Evolutionary conservation across 768 basidiomycete species (phyloP), one percentile per base, ranked within the genome.

Genomic region (Lepiota subincarnata): DNA sequence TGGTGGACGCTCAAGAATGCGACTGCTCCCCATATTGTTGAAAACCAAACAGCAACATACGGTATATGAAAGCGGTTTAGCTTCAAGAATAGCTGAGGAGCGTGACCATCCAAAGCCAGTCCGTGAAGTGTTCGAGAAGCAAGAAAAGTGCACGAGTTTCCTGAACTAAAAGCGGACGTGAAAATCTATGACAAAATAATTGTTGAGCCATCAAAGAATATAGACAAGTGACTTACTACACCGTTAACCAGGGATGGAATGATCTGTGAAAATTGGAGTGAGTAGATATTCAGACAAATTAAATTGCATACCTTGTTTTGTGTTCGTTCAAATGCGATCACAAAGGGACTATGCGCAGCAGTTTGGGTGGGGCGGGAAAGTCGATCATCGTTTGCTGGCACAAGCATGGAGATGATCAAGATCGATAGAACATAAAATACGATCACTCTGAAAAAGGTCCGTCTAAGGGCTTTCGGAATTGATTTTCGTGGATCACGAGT

Each of bases 321-420:
- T 5, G 81, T 80, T 18, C 74, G 69, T 37, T 68, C 72, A 60
- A 88, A 81, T 20, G 86, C 87, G 53, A 89, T 79, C 36, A 90
- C 87, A 66, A 88, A 90, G 0, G 88, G 88, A 26, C 84, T 87
- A 37, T 80, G 69, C 1, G 78, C 82, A 13, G 74, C 82, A 16
- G 74, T 65, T 5, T 62, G 61, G 44, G 65, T 61, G 18, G 59
- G 46, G 31, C 55, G 51, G 20, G 60, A 59, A 28, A 70, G 64
- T 38, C 58, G 57, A 0, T 69, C 64, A 61, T 88, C 82, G 60
- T 79, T 72, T 44, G 75, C 82, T 1, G 85, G 84, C 28, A 90
- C 80, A 34, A 87, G 72, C 74, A 90, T 75, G 43, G 84, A 84
- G 35, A 83, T 79, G 55, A 86, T 73, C 55, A 87, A 68, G 51